Conservation (phyloP, 805 yeast species). For the Candida piceae region DNA sequence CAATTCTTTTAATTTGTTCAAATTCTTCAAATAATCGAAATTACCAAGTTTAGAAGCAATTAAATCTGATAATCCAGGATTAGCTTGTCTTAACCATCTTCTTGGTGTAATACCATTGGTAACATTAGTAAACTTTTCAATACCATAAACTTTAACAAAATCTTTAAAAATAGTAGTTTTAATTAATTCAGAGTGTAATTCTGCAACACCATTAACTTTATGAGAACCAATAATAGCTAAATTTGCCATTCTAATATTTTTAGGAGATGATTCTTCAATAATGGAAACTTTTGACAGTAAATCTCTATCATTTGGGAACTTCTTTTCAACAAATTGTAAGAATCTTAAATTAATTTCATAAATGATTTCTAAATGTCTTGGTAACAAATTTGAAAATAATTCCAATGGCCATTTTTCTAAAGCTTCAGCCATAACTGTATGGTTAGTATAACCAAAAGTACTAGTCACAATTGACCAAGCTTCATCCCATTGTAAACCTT, state of each 20-base stretch:
- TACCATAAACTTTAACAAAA: conserved; percentile 78
- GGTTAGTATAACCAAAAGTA: conserved; percentile 90
- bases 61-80: conserved; percentile 71
- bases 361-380: conserved; percentile 87
- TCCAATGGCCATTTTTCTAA: conserved; percentile 94
- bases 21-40: conserved; percentile 62
- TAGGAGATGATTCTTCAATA: conserved; percentile 76
- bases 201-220: conserved; percentile 94
- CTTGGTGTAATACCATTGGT: conserved; percentile 96
- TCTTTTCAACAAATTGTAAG: conserved; percentile 66
- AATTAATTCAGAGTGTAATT: conserved; percentile 85
- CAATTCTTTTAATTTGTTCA: conserved; percentile 60
- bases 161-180: conserved; percentile 86
- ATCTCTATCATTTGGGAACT: conserved; percentile 70
- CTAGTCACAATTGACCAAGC: conserved; percentile 82
- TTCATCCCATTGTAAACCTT: conserved; percentile 71
- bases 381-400: conserved; percentile 69
- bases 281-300: conserved; percentile 69
- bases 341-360: conserved; percentile 80
- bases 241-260: conserved; percentile 87
- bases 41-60: conserved; percentile 69
- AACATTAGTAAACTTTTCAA: conserved; percentile 81
- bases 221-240: conserved; percentile 91
- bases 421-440: conserved; percentile 93
- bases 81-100: conserved; percentile 94